Evolutionary conservation across 176 grass and related monocot species (phyloP).

Genomic region (Eleusine coracana): DNA sequence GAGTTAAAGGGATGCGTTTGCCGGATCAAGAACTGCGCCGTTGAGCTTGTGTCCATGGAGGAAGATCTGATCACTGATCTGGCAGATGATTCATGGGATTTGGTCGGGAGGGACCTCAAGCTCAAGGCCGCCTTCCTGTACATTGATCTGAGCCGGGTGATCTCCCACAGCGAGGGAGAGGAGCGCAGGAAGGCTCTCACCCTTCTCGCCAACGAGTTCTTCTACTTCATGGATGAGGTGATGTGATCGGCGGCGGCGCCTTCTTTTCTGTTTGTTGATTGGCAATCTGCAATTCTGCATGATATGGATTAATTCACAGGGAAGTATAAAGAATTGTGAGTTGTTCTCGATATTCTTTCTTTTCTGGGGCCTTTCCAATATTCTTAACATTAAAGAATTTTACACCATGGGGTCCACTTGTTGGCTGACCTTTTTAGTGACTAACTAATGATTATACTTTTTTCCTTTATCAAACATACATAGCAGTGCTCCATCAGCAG

Average conservation of each 20-base stretch:
- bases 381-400: background rate
- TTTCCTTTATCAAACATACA: background rate
- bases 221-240: conserved; percentile 75
- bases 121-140: conserved; percentile 76
- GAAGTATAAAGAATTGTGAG: background rate
- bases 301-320: background rate
- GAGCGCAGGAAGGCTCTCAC: conserved; percentile 63
- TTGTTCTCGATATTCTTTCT: background rate
- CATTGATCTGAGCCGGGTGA: conserved; percentile 77
- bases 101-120: conserved; percentile 63
- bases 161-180: conserved; percentile 43
- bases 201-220: conserved; percentile 65
- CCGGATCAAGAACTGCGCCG: conserved; percentile 69
- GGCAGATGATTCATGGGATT: conserved; percentile 58
- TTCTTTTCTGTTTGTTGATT: conserved; percentile 17
- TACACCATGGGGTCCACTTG: background rate
- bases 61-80: conserved; percentile 53
- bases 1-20: conserved; percentile 61
- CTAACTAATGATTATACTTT: background rate
- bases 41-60: conserved; percentile 65
- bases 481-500: background rate
- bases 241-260: conserved; percentile 22
- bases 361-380: background rate
- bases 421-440: background rate
- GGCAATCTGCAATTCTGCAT: background rate